phyloP scores from a whole-genome alignment of 345 rosid species.

The Hirschfeldia incana region DNA sequence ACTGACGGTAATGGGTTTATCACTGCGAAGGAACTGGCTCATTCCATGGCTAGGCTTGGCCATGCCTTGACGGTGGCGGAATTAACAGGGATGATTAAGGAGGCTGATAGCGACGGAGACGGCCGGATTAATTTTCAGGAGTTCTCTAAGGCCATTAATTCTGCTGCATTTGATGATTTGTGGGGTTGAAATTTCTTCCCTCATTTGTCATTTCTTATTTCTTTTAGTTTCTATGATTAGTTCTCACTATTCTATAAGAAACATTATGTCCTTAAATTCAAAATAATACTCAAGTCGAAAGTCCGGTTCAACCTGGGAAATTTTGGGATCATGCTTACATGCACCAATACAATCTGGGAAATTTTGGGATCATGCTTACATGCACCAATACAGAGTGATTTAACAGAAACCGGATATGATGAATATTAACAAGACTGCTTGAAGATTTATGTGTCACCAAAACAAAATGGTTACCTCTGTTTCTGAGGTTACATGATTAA shows the following conservation, averaged over 20 bases:
- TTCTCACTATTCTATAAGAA: slow-evolving; percentile 5
- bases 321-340: not conserved
- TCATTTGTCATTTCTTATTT: not conserved
- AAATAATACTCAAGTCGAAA: not conserved
- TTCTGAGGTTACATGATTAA: too few relatives aligned
- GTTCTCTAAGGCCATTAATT: slow-evolving; percentile 74
- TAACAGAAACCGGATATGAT: too few relatives aligned
- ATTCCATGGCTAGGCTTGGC: slow-evolving; percentile 86
- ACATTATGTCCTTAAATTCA: not conserved
- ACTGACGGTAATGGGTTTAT: slow-evolving; percentile 78
- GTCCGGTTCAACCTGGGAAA: not conserved
- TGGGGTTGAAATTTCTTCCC: slow-evolving; percentile 49
- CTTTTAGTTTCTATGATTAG: not conserved
- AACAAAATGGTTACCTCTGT: too few relatives aligned
- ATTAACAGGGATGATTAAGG: slow-evolving; percentile 90
- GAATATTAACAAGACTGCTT: too few relatives aligned
- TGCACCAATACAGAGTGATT: too few relatives aligned
- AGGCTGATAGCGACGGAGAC: slow-evolving; percentile 91
- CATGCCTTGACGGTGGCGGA: slow-evolving; percentile 79
- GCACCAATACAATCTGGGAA: not conserved
- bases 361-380: too few relatives aligned
- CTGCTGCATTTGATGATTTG: slow-evolving; percentile 86
- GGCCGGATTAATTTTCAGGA: slow-evolving; percentile 82
- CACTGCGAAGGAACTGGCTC: slow-evolving; percentile 82
- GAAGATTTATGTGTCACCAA: too few relatives aligned